A percentile compares a stretch with the other conserved stretches of the same genome.
These are phyloP conservation scores for Salix caprea DNA, from an alignment of 345 rosid species.

Conservation along the genomic window DNA sequence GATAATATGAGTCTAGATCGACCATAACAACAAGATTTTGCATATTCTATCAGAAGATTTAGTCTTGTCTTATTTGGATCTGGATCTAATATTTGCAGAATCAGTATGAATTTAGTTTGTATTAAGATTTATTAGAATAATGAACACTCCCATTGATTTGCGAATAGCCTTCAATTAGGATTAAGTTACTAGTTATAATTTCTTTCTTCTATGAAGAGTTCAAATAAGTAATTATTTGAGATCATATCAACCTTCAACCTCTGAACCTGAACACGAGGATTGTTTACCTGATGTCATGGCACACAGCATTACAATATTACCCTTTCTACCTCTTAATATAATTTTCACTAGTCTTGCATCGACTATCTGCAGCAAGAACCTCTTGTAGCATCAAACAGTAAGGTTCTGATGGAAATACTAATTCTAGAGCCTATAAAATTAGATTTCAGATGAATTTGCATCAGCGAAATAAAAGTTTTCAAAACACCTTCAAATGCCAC, in stretches of 20 bases:
- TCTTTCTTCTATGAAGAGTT: too few species aligned
- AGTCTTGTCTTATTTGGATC: too few species aligned
- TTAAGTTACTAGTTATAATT: too few species aligned
- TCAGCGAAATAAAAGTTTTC: neutral
- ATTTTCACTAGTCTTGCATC: neutral
- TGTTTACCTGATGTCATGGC: neutral
- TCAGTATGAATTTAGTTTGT: too few species aligned
- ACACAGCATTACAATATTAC: neutral
- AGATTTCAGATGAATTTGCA: neutral
- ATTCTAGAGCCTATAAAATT: neutral
- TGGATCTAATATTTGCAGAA: too few species aligned
- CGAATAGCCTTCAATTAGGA: too few species aligned
- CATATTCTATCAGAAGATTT: too few species aligned
- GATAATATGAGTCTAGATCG: too few species aligned
- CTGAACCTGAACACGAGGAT: neutral
- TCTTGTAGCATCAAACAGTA: neutral
- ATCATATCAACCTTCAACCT: neutral
- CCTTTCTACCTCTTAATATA: neutral
- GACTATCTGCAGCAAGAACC: neutral
- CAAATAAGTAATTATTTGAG: neutral
- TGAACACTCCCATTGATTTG: too few species aligned
- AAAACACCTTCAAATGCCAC: neutral
- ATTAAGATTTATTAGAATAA: too few species aligned
- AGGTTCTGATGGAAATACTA: neutral
- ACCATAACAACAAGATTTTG: too few species aligned